phyloP scores from a whole-genome alignment of 2,329 filamentous ascomycete genomes.

The Aspergillus sp. region DNA sequence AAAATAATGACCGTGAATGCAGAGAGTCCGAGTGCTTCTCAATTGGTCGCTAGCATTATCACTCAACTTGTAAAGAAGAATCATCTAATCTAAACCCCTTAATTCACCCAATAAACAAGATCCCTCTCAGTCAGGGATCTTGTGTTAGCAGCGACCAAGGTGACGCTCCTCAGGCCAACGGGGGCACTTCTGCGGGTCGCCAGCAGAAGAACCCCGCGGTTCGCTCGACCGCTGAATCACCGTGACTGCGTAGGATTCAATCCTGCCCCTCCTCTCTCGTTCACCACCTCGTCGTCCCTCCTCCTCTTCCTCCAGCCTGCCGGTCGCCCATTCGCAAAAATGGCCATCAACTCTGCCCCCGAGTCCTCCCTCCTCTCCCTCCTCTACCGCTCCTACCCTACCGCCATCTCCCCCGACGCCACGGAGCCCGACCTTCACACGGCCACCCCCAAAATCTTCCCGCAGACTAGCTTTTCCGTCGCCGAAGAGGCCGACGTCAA shows the following conservation, averaged over 20 bases:
- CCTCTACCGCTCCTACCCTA: slow-evolving; percentile 49
- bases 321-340: slow-evolving; percentile 25
- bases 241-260: slow-evolving; percentile 9
- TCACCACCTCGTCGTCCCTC: slow-evolving; percentile 13
- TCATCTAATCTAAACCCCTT: neutral
- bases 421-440: slow-evolving; percentile 48
- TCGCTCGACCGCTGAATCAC: slow-evolving; percentile 10
- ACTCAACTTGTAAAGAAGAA: neutral
- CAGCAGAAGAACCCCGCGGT: slow-evolving; percentile 22
- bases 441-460: slow-evolving; percentile 65
- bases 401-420: slow-evolving; percentile 41
- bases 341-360: slow-evolving; percentile 37
- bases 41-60: neutral
- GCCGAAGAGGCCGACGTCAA: slow-evolving; percentile 83
- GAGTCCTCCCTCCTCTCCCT: slow-evolving; percentile 47
- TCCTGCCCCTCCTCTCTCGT: slow-evolving; percentile 30
- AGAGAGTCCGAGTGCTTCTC: slow-evolving; percentile 1
- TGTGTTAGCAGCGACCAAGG: slow-evolving; percentile 14
- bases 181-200: slow-evolving; percentile 23
- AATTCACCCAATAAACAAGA: slow-evolving; percentile 8
- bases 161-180: slow-evolving; percentile 19
- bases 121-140: slow-evolving; percentile 22
- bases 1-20: neutral
- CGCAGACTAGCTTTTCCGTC: slow-evolving; percentile 69
- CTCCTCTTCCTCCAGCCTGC: slow-evolving; percentile 15